Base-by-base conservation (phyloP, 805 yeast genomes). In the Nakazawaea wickerhamii region DNA sequence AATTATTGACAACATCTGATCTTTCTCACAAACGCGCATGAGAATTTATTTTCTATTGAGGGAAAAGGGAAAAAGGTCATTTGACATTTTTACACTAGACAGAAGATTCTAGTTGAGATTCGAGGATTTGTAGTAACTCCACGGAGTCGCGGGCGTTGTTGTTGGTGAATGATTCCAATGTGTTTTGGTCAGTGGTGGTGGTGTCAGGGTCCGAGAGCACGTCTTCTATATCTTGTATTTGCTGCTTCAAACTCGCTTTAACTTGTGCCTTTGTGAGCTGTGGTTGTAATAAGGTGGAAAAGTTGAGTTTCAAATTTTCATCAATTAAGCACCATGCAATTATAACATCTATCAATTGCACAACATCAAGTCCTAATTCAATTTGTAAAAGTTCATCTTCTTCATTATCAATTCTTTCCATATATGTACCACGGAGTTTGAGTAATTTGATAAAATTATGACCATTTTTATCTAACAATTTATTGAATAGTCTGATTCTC, bases 191-290 rank as follows among this genome's bases (percentile, higher is more conserved):
- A n/a, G n/a, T n/a, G n/a, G n/a, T n/a, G n/a, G n/a, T n/a, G n/a
- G n/a, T n/a, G n/a, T n/a, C 56, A 27, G 71, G 61, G 36, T 69
- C 73, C 9, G 46, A 54, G 21, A 52, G 52, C 42, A 64, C 62
- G 20, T 62, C 61, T 37, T 48, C 48, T 11, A 35, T n/a, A 7
- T 36, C 23, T 17, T 21, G 27, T 10, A n/a, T 27, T 26, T 25
- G 39, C 10, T 8, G 19, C 5, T 18, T 17, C 32, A 37, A 37
- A 19, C n/a, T 21, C n/a, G 17, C 34, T 13, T 19, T 15, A 11
- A 37, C 23, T 13, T 23, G 13, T n/a, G n/a, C 11, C 15, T 31
- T 21, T n/a, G n/a, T n/a, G 13, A 14, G 4, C 5, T 23, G 23
- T 11, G 11, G 7, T 10, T 20, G 9, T 5, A 20, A 23, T 10